Base-by-base conservation (phyloP, 2,329 filamentous ascomycete genomes). In the Talaromyces albobiverticillius region DNA sequence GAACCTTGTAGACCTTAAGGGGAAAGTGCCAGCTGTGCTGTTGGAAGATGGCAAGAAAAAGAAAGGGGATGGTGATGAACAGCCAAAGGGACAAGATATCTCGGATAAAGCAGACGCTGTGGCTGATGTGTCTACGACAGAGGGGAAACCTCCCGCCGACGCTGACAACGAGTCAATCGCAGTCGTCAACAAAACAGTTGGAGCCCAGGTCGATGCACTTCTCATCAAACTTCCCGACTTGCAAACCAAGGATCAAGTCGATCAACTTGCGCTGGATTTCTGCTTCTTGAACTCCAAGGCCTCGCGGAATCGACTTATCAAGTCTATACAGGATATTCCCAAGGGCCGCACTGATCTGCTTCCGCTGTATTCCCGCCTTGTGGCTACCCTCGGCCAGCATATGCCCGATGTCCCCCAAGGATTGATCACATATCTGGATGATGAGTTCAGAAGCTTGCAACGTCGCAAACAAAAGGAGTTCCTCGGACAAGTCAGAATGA, bases 231-330 rank as follows among this genome's bases (percentile, higher is more conserved):
- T 99, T n/a, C 91, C 92, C 0, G 93, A 97, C 57, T 77, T 99
- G 50, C 93, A 89, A 34, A 93, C 83, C 65, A 97, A 96, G 67
- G 95, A 99, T 48, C 79, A 85, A 48, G 90, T 96, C 52, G 94
- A 99, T 66, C 87, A 96, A 69, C 86, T 89, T 45, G 94, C 95
- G 7, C 88, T 96, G 58, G 93, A 97, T 66, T 99, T 99, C 67
- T 97, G 94, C 74, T 99, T 96, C 66, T 79, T 99, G 56, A 99
- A 99, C 70, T 99, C 94, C 1, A 99, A 99, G 68, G 94, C 94
- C 9, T 99, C 95, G 0, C 86, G 95, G 29, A 99, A 99, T 69
- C 84, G 94, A 46, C 81, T 99, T 2, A 82, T 97, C 68, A 97
- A 96, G 71, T 89, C 91, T 26, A 78, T 99, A 43, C 93, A 95